A percentile compares a stretch with the other conserved stretches of the same genome.
These are phyloP conservation scores for Lichtheimia hyalospora DNA, from an alignment of 371 early-diverging fungal genomes.

Conservation along the genomic window DNA sequence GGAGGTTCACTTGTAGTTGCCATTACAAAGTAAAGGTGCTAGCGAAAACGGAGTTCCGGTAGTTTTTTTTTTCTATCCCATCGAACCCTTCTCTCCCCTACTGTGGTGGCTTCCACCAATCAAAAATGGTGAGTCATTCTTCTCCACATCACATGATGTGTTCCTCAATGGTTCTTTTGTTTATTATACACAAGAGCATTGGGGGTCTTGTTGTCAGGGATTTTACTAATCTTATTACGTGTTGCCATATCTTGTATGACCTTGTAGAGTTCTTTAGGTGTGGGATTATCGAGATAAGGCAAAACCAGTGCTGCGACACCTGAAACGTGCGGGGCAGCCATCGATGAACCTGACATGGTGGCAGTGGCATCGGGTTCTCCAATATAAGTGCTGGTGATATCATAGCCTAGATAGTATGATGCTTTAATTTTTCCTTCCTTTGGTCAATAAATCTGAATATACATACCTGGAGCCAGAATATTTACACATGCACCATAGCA, in stretches of 20 bases:
- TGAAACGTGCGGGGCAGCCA: conserved; percentile 80
- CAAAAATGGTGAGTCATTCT: too few species aligned
- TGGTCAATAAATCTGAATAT: not conserved
- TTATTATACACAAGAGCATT: conserved; percentile 15
- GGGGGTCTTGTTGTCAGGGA: conserved; percentile 8
- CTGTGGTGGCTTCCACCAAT: too few species aligned
- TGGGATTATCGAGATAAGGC: conserved; percentile 15
- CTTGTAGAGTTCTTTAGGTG: conserved; percentile 28
- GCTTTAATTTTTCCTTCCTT: not conserved
- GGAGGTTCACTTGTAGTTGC: conserved; percentile 14
- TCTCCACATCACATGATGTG: too few species aligned
- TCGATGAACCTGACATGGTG: conserved; percentile 76
- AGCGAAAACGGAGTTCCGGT: too few species aligned
- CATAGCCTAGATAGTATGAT: conserved; percentile 10
- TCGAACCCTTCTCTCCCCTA: too few species aligned
- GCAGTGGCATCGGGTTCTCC: conserved; percentile 28
- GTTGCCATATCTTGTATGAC: conserved; percentile 19
- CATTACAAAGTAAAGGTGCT: conserved; percentile 1
- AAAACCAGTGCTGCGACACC: conserved; percentile 67
- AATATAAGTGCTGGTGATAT: conserved; percentile 40
- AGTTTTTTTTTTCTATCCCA: too few species aligned
- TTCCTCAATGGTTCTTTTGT: too few species aligned
- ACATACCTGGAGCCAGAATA: conserved; percentile 56
- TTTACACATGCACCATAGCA: conserved; percentile 64
- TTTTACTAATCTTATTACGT: not conserved